Evolutionary conservation across 2,329 filamentous ascomycete genomes (phyloP), one percentile per base, ranked within the genome.

Genomic region (Didymella arachidicola): DNA sequence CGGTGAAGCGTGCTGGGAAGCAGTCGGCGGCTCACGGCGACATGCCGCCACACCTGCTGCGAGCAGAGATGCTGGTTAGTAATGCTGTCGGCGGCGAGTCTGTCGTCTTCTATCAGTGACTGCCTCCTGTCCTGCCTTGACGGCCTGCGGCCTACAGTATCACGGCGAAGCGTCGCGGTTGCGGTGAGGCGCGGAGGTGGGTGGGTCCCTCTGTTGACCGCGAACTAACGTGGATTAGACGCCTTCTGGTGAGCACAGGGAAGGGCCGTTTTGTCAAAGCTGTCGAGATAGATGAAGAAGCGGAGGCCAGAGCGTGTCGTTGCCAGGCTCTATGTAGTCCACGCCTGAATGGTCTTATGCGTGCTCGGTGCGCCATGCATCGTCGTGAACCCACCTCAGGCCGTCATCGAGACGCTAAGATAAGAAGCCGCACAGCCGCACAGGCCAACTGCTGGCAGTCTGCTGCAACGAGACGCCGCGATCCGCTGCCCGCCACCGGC

Each of bases 11-110:
- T 27, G 41, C 43, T 48, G 34, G 22, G 53, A 53, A 41, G 39
- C 39, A 47, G 50, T 64, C 61, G 63, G 62, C 53, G 53, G 59
- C 64, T 67, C 65, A 73, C 68, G 60, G 63, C 63, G 60, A 67
- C 68, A 70, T 71, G 56, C 63, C 71, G 71, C 70, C 68, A 72
- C 70, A 42, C 53, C 43, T 47, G 57, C 44, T 47, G 43, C 27
- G 8, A 39, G 25, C 39, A 52, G 32, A 39, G 25, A 25, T 36
- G 7, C n/a, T 34, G 34, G 8, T 59, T 59, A 58, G 54, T 57
- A 59, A 61, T 63, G 42, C 29, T 50, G 25, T 30, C 39, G 27
- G 53, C 32, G 12, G 18, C n/a, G 14, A n/a, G 16, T 42, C 32
- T 22, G 7, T 2, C 7, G 25, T 42, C 25, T 14, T 44, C 18